phyloP scores from a whole-genome alignment of 495 filamentous ascomycete species.

The Aspergillus egyptiacus region DNA sequence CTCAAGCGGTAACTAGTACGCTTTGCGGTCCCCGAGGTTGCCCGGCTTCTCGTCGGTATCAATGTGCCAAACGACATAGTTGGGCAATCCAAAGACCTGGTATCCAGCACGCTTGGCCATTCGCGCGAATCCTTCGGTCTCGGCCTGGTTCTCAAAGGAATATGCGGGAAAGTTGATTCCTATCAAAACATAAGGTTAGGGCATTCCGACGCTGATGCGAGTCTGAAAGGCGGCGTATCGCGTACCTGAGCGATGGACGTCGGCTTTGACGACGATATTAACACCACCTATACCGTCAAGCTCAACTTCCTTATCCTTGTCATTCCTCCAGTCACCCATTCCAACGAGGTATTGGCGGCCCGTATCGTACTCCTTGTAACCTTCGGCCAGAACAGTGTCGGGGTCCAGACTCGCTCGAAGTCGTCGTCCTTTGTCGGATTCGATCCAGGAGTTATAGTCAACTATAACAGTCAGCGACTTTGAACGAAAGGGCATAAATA shows the following conservation, averaged over 20 bases:
- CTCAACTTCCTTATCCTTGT: slow-evolving; percentile 84
- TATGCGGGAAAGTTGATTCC: slow-evolving; percentile 98
- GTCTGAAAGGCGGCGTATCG: not conserved
- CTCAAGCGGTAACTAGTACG: slow-evolving; percentile 28
- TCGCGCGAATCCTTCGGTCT: slow-evolving; percentile 96
- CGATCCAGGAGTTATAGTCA: slow-evolving; percentile 99
- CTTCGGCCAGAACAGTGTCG: slow-evolving; percentile 81
- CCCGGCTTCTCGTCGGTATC: slow-evolving; percentile 97
- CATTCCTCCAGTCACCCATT: slow-evolving; percentile 85
- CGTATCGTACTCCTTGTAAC: slow-evolving; percentile 89
- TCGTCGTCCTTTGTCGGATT: slow-evolving; percentile 75
- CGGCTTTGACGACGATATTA: slow-evolving; percentile 94
- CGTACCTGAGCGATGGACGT: slow-evolving; percentile 89
- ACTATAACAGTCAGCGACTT: slow-evolving; percentile 45
- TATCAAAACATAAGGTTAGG: slow-evolving; percentile 28
- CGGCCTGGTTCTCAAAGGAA: slow-evolving; percentile 97
- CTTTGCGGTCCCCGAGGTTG: slow-evolving; percentile 51
- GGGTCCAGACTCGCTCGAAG: slow-evolving; percentile 67
- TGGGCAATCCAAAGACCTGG: slow-evolving; percentile 84
- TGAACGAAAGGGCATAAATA: slow-evolving; percentile 8
- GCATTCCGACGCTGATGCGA: not conserved
- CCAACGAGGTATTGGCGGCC: slow-evolving; percentile 77
- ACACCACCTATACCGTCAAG: slow-evolving; percentile 96
- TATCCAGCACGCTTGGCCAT: slow-evolving; percentile 98
- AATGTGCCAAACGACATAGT: slow-evolving; percentile 98